Evolutionary conservation across 2,329 filamentous ascomycete species (phyloP).

Genomic region (Nectriaceae sp.): DNA sequence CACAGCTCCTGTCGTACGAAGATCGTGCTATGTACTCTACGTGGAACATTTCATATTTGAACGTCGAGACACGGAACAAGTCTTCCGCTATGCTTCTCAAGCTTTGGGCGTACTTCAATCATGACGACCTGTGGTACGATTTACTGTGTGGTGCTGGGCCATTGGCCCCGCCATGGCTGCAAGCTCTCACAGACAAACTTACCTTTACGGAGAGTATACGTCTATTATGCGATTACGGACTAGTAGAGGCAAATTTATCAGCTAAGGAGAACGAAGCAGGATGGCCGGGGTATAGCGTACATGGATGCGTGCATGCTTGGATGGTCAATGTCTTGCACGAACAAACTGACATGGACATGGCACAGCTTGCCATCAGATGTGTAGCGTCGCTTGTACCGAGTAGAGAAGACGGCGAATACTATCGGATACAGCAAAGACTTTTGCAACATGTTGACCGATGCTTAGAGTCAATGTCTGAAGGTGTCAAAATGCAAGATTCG

Average conservation of each 20-base stretch:
- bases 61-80: constrained; percentile 30
- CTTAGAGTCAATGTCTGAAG: background rate
- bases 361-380: constrained; percentile 9
- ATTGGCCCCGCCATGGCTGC: constrained; percentile 23
- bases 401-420: constrained; percentile 7
- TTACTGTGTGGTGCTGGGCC: constrained; percentile 31
- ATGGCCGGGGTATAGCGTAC: constrained; percentile 33
- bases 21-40: constrained; percentile 37
- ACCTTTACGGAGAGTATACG: constrained; percentile 30
- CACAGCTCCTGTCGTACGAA: constrained; percentile 31
- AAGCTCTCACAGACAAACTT: constrained; percentile 20
- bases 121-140: constrained; percentile 47
- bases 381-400: constrained; percentile 11
- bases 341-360: constrained; percentile 2
- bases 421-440: constrained; percentile 19
- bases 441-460: constrained; percentile 22
- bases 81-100: constrained; percentile 36
- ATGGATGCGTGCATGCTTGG: constrained; percentile 37
- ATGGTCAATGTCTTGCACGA: constrained; percentile 28
- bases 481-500: constrained; percentile 1
- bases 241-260: constrained; percentile 26
- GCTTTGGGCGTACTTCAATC: constrained; percentile 46
- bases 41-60: constrained; percentile 40
- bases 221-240: constrained; percentile 31
- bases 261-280: constrained; percentile 7